Percentiles rank a stretch among this genome's conserved stretches.
phyloP scores from a whole-genome alignment of 1,139 yeast species.

The Casaregolazyma lundiana region DNA sequence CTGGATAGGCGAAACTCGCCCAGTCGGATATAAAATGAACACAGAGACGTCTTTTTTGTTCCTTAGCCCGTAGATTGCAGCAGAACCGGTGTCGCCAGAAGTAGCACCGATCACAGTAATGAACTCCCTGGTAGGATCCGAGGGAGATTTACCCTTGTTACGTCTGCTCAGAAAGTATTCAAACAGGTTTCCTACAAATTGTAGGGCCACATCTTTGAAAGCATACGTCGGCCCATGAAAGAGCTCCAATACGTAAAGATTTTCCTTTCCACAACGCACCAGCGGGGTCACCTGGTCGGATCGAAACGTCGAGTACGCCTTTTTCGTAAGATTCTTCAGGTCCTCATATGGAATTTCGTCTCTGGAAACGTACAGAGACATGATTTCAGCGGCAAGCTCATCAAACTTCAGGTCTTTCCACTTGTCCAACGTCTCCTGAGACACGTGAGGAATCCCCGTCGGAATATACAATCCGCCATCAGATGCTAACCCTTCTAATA shows the following conservation, averaged over 20 bases:
- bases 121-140: constrained; percentile 58
- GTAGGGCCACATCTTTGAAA: constrained; percentile 96
- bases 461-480: constrained; percentile 97
- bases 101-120: constrained; percentile 98
- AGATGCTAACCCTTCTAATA: constrained; percentile 87
- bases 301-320: constrained; percentile 87
- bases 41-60: constrained; percentile 96
- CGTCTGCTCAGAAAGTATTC: constrained; percentile 82
- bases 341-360: constrained; percentile 70
- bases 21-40: constrained; percentile 92
- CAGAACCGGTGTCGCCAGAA: constrained; percentile 98
- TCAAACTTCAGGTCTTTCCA: constrained; percentile 79
- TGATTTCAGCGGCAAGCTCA: constrained; percentile 79
- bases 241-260: constrained; percentile 75
- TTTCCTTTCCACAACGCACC: constrained; percentile 50
- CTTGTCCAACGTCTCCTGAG: constrained; percentile 50
- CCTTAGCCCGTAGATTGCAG: constrained; percentile 96
- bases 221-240: constrained; percentile 99
- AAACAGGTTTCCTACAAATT: constrained; percentile 92
- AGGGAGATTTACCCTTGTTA: constrained; percentile 56
- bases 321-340: constrained; percentile 54
- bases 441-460: constrained; percentile 66
- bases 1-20: constrained; percentile 95
- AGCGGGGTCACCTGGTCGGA: constrained; percentile 82
- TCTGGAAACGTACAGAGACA: constrained; percentile 68